phyloP scores from a whole-genome alignment of 805 yeast genomes.

The Hanseniaspora thailandica region DNA sequence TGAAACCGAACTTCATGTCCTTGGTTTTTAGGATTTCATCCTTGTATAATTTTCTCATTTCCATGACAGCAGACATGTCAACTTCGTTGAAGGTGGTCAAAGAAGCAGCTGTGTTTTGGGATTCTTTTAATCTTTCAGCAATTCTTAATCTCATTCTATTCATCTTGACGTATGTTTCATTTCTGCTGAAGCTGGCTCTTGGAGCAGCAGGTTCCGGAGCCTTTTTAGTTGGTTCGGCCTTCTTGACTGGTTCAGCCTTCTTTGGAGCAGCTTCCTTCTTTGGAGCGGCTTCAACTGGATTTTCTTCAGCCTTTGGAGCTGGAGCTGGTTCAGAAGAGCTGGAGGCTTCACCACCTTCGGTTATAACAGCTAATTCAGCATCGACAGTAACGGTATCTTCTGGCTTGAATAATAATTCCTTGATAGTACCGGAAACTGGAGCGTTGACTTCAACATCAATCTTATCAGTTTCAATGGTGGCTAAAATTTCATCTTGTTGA shows the following conservation, averaged over 20 bases:
- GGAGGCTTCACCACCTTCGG: conserved; percentile 61
- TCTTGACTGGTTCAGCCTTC: conserved; percentile 22
- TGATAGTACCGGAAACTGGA: conserved; percentile 80
- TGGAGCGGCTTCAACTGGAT: conserved; percentile 23
- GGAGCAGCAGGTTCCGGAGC: conserved; percentile 25
- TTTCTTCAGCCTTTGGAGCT: conserved; percentile 24
- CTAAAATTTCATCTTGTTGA: conserved; percentile 74
- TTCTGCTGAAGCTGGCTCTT: conserved; percentile 50
- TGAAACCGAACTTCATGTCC: conserved; percentile 92
- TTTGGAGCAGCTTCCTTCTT: conserved; percentile 28
- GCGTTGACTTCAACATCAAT: conserved; percentile 95
- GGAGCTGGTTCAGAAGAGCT: conserved; percentile 33
- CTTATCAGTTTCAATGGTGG: conserved; percentile 96
- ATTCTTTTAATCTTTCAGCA: conserved; percentile 97
- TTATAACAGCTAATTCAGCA: conserved; percentile 78
- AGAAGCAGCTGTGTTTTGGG: conserved; percentile 97
- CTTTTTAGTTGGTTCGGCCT: conserved; percentile 18
- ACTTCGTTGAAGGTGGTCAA: conserved; percentile 96
- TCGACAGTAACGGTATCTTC: conserved; percentile 95
- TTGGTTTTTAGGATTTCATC: conserved; percentile 90
- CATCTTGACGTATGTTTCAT: conserved; percentile 90
- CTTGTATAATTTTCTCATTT: conserved; percentile 91
- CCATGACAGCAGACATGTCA: conserved; percentile 85
- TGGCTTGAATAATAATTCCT: conserved; percentile 65
- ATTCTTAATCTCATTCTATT: conserved; percentile 98